A percentile compares a stretch with the other conserved stretches of the same genome.
phyloP scores from a whole-genome alignment of 768 basidiomycete genomes.

The Pleurotus salmoneostramineus region DNA sequence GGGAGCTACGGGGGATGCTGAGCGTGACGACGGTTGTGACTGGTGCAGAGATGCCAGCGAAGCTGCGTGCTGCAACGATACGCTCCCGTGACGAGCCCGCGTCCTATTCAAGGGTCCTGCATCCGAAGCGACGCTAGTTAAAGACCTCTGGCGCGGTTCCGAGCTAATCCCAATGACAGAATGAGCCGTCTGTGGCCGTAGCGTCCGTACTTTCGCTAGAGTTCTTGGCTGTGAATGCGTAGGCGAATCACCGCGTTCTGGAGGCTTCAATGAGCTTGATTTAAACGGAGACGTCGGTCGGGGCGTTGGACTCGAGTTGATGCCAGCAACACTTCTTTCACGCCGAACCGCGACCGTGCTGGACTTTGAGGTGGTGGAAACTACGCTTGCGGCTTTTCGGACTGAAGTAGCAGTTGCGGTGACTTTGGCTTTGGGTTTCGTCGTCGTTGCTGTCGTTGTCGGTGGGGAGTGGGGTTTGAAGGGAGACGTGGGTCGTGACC shows the following conservation, averaged over 20 bases:
- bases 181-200: constrained; percentile 27
- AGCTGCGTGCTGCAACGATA: constrained; percentile 31
- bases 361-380: constrained; percentile 11
- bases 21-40: constrained; percentile 15
- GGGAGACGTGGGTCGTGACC: constrained; percentile 32
- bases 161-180: constrained; percentile 27
- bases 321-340: constrained; percentile 7
- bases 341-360: constrained; percentile 16
- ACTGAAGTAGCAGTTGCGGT: constrained; percentile 45
- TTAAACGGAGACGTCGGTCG: constrained; percentile 41
- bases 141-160: constrained; percentile 24
- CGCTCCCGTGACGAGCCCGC: constrained; percentile 23
- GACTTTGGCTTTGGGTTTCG: constrained; percentile 57
- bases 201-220: constrained; percentile 18
- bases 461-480: constrained; percentile 27
- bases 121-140: constrained; percentile 22
- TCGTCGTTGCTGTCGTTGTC: constrained; percentile 17
- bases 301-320: constrained; percentile 23
- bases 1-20: constrained; percentile 15
- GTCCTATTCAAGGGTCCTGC: constrained; percentile 12
- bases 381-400: constrained; percentile 22
- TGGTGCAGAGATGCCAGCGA: constrained; percentile 33
- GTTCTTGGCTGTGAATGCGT: constrained; percentile 20
- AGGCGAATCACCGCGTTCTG: constrained; percentile 20
- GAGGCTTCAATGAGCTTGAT: constrained; percentile 34